Evolutionary conservation across 148 eudicot genomes (phyloP).

Genomic region (Silene latifolia): DNA sequence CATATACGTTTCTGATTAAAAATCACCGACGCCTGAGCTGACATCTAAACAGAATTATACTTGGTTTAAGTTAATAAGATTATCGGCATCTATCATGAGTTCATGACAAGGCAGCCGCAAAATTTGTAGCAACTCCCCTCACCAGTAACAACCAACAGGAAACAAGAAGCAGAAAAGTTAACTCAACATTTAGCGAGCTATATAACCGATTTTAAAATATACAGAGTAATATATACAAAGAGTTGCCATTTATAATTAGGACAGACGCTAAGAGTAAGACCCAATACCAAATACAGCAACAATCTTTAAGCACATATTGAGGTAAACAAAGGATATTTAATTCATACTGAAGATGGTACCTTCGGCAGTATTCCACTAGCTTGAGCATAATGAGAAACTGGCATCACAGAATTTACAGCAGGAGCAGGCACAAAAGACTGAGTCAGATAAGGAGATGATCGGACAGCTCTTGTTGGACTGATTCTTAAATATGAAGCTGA

Average conservation of each 20-base stretch:
- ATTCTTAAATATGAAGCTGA: constrained; percentile 40
- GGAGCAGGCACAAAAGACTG: constrained; percentile 41
- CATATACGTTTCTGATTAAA: background rate
- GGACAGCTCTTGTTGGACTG: constrained; percentile 47
- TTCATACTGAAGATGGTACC: constrained; percentile 52
- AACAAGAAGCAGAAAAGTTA: background rate
- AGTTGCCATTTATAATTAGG: background rate
- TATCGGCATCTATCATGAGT: background rate
- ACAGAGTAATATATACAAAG: background rate
- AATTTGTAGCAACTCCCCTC: background rate
- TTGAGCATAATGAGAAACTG: constrained; percentile 34
- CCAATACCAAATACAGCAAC: background rate
- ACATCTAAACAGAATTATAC: background rate
- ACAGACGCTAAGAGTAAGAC: background rate
- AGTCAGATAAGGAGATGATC: constrained; percentile 41
- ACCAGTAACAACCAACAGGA: background rate
- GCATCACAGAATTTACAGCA: constrained; percentile 37
- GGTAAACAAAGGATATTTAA: constrained; percentile 16
- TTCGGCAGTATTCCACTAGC: constrained; percentile 35
- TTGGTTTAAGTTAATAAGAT: background rate
- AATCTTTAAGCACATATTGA: background rate
- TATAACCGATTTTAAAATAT: background rate
- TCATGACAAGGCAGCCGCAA: background rate
- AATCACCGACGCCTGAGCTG: background rate
- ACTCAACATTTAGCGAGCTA: background rate